A percentile compares a stretch with the other conserved stretches of the same genome.
Conservation (phyloP, 768 basidiomycete species). For the Leccinum fibrillosum region DNA sequence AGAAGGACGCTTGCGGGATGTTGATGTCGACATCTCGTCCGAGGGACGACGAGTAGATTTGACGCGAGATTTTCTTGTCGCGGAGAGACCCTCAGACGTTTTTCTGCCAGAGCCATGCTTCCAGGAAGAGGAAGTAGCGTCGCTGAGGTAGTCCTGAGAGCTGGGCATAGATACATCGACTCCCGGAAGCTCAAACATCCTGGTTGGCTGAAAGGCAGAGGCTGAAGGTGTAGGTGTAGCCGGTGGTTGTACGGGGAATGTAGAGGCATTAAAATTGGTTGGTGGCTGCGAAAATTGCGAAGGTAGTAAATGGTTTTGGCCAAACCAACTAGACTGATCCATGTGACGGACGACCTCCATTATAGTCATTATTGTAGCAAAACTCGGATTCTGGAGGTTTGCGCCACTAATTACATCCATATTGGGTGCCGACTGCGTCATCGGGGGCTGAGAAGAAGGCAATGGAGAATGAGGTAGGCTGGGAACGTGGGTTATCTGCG, state of each 20-base stretch:
- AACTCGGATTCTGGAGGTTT: conserved; percentile 17
- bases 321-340: conserved; percentile 20
- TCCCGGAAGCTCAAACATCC: not conserved
- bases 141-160: conserved; percentile 3
- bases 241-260: conserved; percentile 5
- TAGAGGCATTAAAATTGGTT: not conserved
- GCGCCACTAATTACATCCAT: conserved; percentile 4
- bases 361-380: conserved; percentile 30
- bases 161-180: not conserved
- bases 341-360: conserved; percentile 31
- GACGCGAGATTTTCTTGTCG: conserved; percentile 3
- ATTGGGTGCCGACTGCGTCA: conserved; percentile 14
- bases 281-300: conserved; percentile 21
- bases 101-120: conserved; percentile 7
- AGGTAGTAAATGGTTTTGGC: conserved; percentile 15
- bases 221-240: conserved; percentile 1
- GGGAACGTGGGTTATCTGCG: conserved; percentile 8
- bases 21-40: conserved; percentile 6
- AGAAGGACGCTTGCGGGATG: conserved; percentile 24
- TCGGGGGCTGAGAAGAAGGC: conserved; percentile 15
- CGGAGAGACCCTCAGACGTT: conserved; percentile 6
- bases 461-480: conserved; percentile 8
- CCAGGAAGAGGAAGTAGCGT: conserved; percentile 1
- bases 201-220: not conserved
- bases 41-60: conserved; percentile 4